Conservation (phyloP, 306 rosid genomes). For the Casuarina cunninghamiana region DNA sequence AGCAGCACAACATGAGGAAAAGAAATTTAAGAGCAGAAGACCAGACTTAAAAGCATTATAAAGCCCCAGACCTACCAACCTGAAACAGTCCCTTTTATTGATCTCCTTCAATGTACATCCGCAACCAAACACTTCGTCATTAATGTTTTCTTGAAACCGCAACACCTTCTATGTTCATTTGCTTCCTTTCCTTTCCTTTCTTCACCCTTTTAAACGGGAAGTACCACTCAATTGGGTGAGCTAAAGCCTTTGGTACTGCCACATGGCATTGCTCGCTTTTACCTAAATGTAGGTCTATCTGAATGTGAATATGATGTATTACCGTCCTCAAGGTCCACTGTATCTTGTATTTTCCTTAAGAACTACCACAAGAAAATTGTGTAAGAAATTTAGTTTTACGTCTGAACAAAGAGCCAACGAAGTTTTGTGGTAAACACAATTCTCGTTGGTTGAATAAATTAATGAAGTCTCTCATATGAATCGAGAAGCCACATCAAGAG, state of each 20-base stretch:
- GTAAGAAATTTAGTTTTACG: not conserved
- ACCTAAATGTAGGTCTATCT: conserved; percentile 17
- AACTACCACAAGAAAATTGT: not conserved
- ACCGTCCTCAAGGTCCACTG: not conserved
- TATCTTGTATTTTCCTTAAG: not conserved
- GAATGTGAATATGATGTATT: conserved; percentile 29
- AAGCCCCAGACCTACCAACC: conserved; percentile 84
- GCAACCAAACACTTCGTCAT: conserved; percentile 64
- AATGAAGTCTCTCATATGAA: not conserved
- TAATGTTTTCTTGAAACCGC: conserved; percentile 47
- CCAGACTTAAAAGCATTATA: conserved; percentile 52
- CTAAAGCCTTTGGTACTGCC: conserved; percentile 32
- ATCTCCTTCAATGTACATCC: conserved; percentile 75
- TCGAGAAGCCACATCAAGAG: not conserved
- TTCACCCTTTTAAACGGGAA: conserved; percentile 24
- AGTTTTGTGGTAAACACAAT: not conserved
- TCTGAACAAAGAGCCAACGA: not conserved
- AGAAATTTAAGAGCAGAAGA: conserved; percentile 28
- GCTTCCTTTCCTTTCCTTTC: conserved; percentile 48
- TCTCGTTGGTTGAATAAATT: not conserved
- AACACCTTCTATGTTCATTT: conserved; percentile 23
- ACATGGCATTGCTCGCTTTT: conserved; percentile 41
- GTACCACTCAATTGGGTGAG: conserved; percentile 23
- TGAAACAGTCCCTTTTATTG: conserved; percentile 59
- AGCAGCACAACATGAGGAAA: conserved; percentile 38